Conservation (phyloP, 2,329 filamentous ascomycete species). For the Volutella citrinella region DNA sequence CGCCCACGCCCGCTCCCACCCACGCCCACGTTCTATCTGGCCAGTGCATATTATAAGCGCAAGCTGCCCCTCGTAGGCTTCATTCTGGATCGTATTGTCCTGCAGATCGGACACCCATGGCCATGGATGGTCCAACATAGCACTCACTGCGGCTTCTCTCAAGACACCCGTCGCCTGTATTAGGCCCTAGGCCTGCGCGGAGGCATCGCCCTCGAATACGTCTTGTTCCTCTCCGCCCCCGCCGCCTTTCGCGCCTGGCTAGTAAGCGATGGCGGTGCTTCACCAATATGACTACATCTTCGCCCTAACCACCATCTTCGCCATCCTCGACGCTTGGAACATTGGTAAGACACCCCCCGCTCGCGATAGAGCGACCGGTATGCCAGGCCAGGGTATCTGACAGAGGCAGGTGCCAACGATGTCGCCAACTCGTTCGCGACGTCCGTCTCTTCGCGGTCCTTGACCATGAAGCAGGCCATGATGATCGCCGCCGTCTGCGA, state of each 20-base stretch:
- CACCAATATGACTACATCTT: constrained; percentile 55
- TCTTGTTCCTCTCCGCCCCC: no score
- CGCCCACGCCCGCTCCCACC: no score
- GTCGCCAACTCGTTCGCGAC: constrained; percentile 48
- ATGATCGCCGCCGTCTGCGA: constrained; percentile 41
- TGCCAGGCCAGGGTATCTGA: constrained; percentile 5
- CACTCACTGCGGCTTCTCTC: no score
- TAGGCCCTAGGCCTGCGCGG: no score
- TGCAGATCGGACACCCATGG: constrained; percentile 4
- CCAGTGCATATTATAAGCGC: constrained; percentile 11
- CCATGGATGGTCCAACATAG: no score
- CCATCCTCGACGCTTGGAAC: constrained; percentile 58
- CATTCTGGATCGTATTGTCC: constrained; percentile 10
- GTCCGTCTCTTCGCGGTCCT: constrained; percentile 43
- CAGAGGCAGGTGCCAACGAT: constrained; percentile 44
- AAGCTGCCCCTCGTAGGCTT: constrained; percentile 4
- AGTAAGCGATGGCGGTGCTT: constrained; percentile 32
- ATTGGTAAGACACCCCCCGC: constrained; percentile 40
- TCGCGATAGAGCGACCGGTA: background rate
- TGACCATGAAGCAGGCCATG: constrained; percentile 47
- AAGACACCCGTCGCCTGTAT: no score
- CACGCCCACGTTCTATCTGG: no score
- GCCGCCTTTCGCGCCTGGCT: no score
- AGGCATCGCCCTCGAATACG: no score
- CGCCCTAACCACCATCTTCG: constrained; percentile 53